These are phyloP conservation scores for Ophiostoma sp. DNA, from an alignment of 2,329 filamentous ascomycete species.

Conservation along the genomic window DNA sequence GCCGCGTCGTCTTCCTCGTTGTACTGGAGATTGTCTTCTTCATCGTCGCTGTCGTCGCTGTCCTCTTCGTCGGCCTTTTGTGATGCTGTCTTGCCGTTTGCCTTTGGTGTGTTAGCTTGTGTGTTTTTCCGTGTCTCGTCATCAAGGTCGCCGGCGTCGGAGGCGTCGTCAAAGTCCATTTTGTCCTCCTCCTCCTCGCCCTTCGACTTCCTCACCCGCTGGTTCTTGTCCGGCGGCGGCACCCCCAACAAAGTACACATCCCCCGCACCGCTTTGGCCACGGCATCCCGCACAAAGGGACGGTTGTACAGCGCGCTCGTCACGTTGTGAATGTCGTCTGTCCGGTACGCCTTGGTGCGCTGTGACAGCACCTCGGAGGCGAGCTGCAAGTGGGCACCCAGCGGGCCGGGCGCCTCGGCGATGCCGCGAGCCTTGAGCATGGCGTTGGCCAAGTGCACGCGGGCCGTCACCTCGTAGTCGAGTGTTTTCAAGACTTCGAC, in stretches of 20 bases:
- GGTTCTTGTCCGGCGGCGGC: conserved; percentile 43
- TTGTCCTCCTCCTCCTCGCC: background rate
- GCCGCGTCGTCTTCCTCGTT: conserved; percentile 35
- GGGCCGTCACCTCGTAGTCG: conserved; percentile 58
- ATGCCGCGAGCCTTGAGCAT: conserved; percentile 56
- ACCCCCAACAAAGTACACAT: conserved; percentile 53
- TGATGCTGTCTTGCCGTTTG: background rate
- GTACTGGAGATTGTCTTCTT: conserved; percentile 37
- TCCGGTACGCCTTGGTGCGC: conserved; percentile 49
- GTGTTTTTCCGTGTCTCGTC: conserved; percentile 2
- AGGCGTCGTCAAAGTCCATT: background rate
- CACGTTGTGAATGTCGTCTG: conserved; percentile 61
- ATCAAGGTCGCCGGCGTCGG: background rate
- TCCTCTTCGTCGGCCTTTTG: conserved; percentile 34
- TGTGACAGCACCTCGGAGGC: conserved; percentile 49
- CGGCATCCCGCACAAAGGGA: conserved; percentile 50
- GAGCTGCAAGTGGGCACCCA: conserved; percentile 23
- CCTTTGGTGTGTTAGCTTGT: background rate
- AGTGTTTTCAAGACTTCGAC: conserved; percentile 58
- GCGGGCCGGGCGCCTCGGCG: conserved; percentile 52
- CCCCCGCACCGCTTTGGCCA: conserved; percentile 50
- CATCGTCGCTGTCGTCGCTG: conserved; percentile 39
- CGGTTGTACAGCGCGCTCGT: conserved; percentile 59
- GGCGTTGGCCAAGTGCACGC: conserved; percentile 56
- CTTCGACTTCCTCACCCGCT: conserved; percentile 38